Percentiles rank a stretch among this genome's conserved stretches.
Conservation (phyloP, 2,329 filamentous ascomycete species). For the Alternaria alternata region DNA sequence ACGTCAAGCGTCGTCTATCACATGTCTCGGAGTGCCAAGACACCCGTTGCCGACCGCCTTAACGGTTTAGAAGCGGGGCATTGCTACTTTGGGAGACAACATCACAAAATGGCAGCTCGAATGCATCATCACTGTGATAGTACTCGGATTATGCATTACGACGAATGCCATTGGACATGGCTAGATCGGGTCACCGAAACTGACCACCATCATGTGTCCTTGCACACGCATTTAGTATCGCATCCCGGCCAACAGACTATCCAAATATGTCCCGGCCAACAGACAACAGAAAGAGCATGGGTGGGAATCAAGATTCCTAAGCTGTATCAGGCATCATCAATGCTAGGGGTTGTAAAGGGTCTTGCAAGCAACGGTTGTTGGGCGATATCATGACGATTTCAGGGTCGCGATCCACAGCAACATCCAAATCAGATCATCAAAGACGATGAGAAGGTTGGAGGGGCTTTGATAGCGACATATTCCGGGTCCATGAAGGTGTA, state of each 20-base stretch:
- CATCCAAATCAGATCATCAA: neutral
- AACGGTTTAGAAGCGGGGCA: neutral
- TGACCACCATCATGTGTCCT: neutral
- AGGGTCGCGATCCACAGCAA: neutral
- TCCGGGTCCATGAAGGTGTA: neutral
- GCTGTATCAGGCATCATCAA: neutral
- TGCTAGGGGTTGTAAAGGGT: neutral
- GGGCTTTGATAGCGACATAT: neutral
- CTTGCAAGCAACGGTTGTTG: neutral
- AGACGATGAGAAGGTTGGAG: neutral
- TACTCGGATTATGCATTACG: neutral
- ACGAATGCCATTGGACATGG: neutral
- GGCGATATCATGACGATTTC: neutral
- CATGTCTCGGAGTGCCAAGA: conserved; percentile 6
- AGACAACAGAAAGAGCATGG: neutral
- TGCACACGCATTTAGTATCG: neutral
- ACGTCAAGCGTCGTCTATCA: conserved; percentile 13
- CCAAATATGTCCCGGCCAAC: neutral
- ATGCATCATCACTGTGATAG: neutral
- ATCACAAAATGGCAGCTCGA: neutral
- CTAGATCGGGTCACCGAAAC: neutral
- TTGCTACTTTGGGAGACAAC: neutral
- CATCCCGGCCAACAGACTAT: neutral
- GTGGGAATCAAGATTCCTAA: neutral
- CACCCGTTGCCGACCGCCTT: conserved; percentile 3